Conservation (phyloP, 2,329 filamentous ascomycete species). For the Tolypocladium inflatum region DNA sequence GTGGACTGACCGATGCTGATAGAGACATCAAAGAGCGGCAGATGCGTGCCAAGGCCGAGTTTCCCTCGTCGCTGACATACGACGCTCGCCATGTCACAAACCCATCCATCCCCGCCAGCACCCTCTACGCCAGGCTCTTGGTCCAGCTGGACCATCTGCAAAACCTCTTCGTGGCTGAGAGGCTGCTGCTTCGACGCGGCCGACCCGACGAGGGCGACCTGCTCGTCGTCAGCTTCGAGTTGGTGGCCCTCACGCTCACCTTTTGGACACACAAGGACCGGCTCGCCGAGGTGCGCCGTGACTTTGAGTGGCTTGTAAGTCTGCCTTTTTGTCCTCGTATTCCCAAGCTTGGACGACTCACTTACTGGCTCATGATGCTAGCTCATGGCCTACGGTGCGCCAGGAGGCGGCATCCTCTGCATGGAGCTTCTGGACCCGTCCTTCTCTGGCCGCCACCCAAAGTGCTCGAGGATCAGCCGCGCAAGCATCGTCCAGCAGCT, state of each 20-base stretch:
- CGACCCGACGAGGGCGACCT: slow-evolving; percentile 24
- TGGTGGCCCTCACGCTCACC: slow-evolving; percentile 32
- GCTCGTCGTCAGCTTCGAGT: slow-evolving; percentile 33
- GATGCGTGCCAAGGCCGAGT: slow-evolving; percentile 1
- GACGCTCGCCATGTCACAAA: slow-evolving; percentile 31
- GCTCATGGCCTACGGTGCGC: slow-evolving; percentile 36
- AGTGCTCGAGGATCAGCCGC: slow-evolving; percentile 28
- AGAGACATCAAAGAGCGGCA: neutral
- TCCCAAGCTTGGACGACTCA: neutral
- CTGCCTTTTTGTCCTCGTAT: no score
- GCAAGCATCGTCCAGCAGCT: slow-evolving; percentile 29
- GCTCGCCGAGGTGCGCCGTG: slow-evolving; percentile 25
- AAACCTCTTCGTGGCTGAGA: slow-evolving; percentile 47
- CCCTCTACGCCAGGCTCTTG: slow-evolving; percentile 34
- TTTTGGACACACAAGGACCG: slow-evolving; percentile 37
- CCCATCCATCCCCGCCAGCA: slow-evolving; percentile 27
- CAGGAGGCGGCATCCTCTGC: slow-evolving; percentile 35
- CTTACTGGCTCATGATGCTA: neutral
- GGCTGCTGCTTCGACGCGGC: slow-evolving; percentile 37
- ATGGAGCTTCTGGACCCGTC: slow-evolving; percentile 35
- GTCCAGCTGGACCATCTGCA: slow-evolving; percentile 40
- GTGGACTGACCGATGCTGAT: neutral
- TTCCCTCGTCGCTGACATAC: slow-evolving; percentile 4
- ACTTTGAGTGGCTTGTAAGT: slow-evolving; percentile 33
- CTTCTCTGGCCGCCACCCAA: slow-evolving; percentile 16